Percentiles rank a stretch among this genome's conserved stretches.
These are phyloP conservation scores for Xylariaceae sp. DNA, from an alignment of 2,329 filamentous ascomycete species.

Conservation along the genomic window DNA sequence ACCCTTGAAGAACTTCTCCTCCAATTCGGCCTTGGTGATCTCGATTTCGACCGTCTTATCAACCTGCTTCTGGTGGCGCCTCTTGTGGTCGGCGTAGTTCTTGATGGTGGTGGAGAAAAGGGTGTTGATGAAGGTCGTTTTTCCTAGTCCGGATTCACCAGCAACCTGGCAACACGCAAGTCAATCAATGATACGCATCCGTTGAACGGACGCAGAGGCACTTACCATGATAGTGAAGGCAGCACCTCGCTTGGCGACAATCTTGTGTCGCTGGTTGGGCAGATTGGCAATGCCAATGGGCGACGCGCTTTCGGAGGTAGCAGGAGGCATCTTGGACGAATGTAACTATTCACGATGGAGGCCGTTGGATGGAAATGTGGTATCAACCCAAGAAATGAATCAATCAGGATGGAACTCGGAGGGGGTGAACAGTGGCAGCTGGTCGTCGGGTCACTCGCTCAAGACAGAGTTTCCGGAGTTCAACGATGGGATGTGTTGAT, in stretches of 20 bases:
- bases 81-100: slow-evolving; percentile 99
- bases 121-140: slow-evolving; percentile 99
- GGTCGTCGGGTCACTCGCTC: too few relatives aligned
- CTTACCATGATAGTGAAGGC: slow-evolving; percentile 98
- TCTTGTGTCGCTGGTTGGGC: slow-evolving; percentile 72
- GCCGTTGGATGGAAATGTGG: too few relatives aligned
- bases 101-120: slow-evolving; percentile 99
- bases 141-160: slow-evolving; percentile 96
- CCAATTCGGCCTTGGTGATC: slow-evolving; percentile 98
- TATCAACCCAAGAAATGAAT: slow-evolving; percentile 2
- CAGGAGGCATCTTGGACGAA: slow-evolving; percentile 46
- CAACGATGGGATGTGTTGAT: slow-evolving; percentile 4
- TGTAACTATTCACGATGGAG: slow-evolving; percentile 4
- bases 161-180: slow-evolving; percentile 62
- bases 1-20: slow-evolving; percentile 99
- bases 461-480: too few relatives aligned
- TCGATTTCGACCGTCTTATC: slow-evolving; percentile 99
- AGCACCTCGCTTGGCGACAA: slow-evolving; percentile 79
- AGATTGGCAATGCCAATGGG: slow-evolving; percentile 68
- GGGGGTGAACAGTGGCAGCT: not conserved
- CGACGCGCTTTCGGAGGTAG: slow-evolving; percentile 27
- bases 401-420: slow-evolving; percentile 11
- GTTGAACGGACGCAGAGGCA: slow-evolving; percentile 4
- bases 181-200: not conserved
- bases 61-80: slow-evolving; percentile 97